Percentiles rank a stretch among this genome's conserved stretches.
Conservation (phyloP, 75 land plant genomes). For the Picea glauca region DNA sequence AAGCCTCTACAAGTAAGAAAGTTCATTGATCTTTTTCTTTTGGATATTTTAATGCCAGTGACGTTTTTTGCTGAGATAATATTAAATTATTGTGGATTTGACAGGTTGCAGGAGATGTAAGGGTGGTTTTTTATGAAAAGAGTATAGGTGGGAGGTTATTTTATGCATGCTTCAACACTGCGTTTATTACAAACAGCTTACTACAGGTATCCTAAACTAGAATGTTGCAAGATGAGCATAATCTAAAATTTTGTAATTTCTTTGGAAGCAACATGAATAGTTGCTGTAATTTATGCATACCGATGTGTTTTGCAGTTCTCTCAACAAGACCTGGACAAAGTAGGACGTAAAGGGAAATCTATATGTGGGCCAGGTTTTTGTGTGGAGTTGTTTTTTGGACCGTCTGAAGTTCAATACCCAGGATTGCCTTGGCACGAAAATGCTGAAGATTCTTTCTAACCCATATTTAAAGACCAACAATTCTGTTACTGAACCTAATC, state of each 20-base stretch:
- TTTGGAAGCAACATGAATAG: too few species aligned
- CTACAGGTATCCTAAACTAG: slow-evolving; percentile 44
- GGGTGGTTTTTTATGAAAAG: slow-evolving; percentile 60
- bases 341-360: slow-evolving; percentile 47
- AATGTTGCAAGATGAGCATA: not conserved
- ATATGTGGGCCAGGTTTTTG: slow-evolving; percentile 59
- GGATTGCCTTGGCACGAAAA: slow-evolving; percentile 2
- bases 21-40: not conserved
- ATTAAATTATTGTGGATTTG: not conserved
- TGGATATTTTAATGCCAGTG: not conserved
- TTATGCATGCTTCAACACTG: slow-evolving; percentile 74
- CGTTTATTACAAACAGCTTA: slow-evolving; percentile 56
- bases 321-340: slow-evolving; percentile 56
- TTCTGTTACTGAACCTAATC: not conserved
- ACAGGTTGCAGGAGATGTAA: slow-evolving; percentile 74
- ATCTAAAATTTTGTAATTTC: too few species aligned
- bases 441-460: slow-evolving; percentile 15
- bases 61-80: not conserved
- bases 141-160: slow-evolving; percentile 63
- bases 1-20: slow-evolving; percentile 49
- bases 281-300: not conserved
- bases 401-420: slow-evolving; percentile 35
- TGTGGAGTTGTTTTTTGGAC: slow-evolving; percentile 68
- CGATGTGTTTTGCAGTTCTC: slow-evolving; percentile 30
- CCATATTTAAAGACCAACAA: slow-evolving; percentile 2